These are phyloP conservation scores for Backusella tarrabulga DNA, from an alignment of 192 early-diverging fungal genomes.

Conservation along the genomic window DNA sequence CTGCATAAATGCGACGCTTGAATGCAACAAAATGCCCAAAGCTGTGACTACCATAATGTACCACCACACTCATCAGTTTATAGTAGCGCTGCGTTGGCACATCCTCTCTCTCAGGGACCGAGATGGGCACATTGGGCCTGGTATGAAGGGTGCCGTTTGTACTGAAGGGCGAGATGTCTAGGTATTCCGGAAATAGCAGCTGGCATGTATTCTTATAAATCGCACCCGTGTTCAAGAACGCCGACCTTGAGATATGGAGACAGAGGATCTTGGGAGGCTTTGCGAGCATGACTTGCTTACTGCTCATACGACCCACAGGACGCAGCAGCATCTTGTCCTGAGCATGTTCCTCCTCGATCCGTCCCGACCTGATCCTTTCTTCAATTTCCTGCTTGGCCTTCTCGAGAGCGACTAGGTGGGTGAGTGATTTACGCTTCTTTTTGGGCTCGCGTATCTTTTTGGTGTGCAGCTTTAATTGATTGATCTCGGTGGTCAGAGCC, in stretches of 20 bases:
- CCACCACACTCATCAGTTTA: slow-evolving; percentile 61
- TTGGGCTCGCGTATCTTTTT: slow-evolving; percentile 17
- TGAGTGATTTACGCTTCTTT: slow-evolving; percentile 16
- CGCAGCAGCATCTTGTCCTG: slow-evolving; percentile 6
- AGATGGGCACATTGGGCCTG: slow-evolving; percentile 57
- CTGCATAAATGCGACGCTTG: slow-evolving; percentile 48
- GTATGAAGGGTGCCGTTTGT: slow-evolving; percentile 59
- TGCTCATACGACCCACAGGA: slow-evolving; percentile 48
- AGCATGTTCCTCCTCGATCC: slow-evolving; percentile 31
- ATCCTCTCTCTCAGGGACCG: slow-evolving; percentile 5
- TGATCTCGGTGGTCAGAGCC: slow-evolving; percentile 35
- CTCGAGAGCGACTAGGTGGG: slow-evolving; percentile 14
- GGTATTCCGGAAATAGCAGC: slow-evolving; percentile 74
- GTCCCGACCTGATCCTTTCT: slow-evolving; percentile 14
- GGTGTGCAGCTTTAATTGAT: slow-evolving; percentile 18
- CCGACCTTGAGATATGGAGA: slow-evolving; percentile 83
- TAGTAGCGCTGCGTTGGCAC: slow-evolving; percentile 38
- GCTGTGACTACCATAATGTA: slow-evolving; percentile 74
- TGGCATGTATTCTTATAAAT: slow-evolving; percentile 81
- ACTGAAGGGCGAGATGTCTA: slow-evolving; percentile 72
- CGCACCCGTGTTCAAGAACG: slow-evolving; percentile 69
- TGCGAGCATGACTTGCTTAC: slow-evolving; percentile 82
- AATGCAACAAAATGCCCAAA: slow-evolving; percentile 80
- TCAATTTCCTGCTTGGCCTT: slow-evolving; percentile 15
- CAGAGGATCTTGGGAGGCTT: slow-evolving; percentile 74